Percentiles rank a stretch among this genome's conserved stretches.
Evolutionary conservation across 2,329 filamentous ascomycete genomes (phyloP).

Genomic region (Nakataea oryzae): DNA sequence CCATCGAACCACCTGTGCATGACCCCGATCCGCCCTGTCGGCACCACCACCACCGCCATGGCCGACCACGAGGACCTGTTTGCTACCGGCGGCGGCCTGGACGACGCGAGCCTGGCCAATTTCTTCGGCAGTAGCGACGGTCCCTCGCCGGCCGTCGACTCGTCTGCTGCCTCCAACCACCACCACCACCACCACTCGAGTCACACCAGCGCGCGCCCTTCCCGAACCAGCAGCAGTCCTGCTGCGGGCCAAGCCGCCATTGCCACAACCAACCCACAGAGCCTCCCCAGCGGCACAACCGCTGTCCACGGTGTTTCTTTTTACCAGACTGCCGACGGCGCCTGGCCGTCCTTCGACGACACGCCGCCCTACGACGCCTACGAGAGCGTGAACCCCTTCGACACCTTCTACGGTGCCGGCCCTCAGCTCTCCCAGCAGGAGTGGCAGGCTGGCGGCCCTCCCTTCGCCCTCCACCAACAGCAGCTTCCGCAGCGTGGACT

Average conservation of each 20-base stretch:
- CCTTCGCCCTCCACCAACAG: constrained; percentile 18
- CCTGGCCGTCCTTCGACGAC: constrained; percentile 38
- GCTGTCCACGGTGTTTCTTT: constrained; percentile 16
- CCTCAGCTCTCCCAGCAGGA: constrained; percentile 20
- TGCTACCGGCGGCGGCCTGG: constrained; percentile 28
- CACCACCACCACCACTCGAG: background rate
- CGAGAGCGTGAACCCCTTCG: constrained; percentile 23
- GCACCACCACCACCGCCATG: background rate
- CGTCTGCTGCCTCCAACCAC: background rate
- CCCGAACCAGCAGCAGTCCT: background rate
- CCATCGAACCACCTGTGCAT: constrained; percentile 7
- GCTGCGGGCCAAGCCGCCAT: constrained; percentile 7
- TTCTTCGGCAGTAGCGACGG: constrained; percentile 3
- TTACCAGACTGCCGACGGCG: constrained; percentile 22
- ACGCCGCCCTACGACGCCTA: constrained; percentile 35
- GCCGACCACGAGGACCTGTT: constrained; percentile 3
- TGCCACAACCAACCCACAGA: constrained; percentile 14
- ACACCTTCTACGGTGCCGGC: constrained; percentile 13
- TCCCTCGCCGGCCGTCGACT: background rate
- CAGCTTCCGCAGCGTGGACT: constrained; percentile 18
- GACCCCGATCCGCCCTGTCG: background rate
- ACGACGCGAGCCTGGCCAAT: constrained; percentile 9
- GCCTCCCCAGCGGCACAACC: constrained; percentile 13
- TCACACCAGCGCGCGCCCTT: background rate
- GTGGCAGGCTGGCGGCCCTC: constrained; percentile 18